Percentiles rank a stretch among this genome's conserved stretches.
phyloP scores from a whole-genome alignment of 176 grass and related monocot genomes.

The Dactylis glomerata region DNA sequence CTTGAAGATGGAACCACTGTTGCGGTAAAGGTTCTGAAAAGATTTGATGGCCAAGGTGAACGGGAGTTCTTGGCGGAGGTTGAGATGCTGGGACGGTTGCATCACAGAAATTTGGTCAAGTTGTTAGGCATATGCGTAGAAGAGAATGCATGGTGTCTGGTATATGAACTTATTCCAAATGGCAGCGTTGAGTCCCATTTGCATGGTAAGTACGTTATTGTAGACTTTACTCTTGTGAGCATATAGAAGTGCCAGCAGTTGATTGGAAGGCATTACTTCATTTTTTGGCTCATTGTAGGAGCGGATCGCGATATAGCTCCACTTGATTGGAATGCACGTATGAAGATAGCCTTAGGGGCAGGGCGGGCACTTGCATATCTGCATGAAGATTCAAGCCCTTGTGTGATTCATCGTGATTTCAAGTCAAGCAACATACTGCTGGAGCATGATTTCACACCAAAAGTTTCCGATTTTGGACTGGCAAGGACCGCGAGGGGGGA shows the following conservation, averaged over 20 bases:
- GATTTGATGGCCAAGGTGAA: slow-evolving; percentile 74
- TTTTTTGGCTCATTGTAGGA: slow-evolving; percentile 39
- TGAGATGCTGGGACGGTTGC: slow-evolving; percentile 96
- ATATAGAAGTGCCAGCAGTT: slow-evolving; percentile 19
- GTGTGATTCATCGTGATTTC: slow-evolving; percentile 98
- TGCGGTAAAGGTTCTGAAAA: slow-evolving; percentile 95
- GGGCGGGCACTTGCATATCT: slow-evolving; percentile 88
- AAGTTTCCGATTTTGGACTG: slow-evolving; percentile 95
- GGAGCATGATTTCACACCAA: slow-evolving; percentile 89
- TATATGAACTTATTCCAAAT: slow-evolving; percentile 97
- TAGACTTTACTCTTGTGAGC: slow-evolving; percentile 3
- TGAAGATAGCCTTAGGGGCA: slow-evolving; percentile 95
- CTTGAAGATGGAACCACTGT: slow-evolving; percentile 74
- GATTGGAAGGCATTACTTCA: slow-evolving; percentile 8
- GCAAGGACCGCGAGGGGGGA: slow-evolving; percentile 81
- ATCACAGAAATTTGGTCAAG: slow-evolving; percentile 96
- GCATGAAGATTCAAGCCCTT: slow-evolving; percentile 95
- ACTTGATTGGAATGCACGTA: slow-evolving; percentile 86
- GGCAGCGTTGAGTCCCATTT: slow-evolving; percentile 96
- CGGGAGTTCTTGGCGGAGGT: slow-evolving; percentile 92
- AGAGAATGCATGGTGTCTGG: slow-evolving; percentile 76
- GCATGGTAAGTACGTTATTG: slow-evolving; percentile 65
- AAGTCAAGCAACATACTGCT: slow-evolving; percentile 96
- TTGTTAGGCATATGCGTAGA: slow-evolving; percentile 89
- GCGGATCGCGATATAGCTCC: slow-evolving; percentile 53